Evolutionary conservation across 176 grass and related monocot genomes (phyloP), one percentile per base, ranked within the genome.

Genomic region (Dactylis glomerata): DNA sequence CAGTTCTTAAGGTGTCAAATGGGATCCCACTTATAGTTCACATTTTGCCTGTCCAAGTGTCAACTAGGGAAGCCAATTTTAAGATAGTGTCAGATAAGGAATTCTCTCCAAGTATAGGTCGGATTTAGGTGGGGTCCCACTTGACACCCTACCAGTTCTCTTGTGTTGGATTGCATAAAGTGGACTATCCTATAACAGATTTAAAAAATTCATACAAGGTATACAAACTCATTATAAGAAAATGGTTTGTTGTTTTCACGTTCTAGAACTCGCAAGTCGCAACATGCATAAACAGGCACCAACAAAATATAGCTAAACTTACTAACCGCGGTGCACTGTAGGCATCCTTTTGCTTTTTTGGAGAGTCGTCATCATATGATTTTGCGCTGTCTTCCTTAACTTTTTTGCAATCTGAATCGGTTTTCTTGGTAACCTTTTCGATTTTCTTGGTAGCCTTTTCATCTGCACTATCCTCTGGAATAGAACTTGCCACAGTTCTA

Each of bases 381-480:
- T 88, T 80, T 70, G 65, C 76, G 68, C 33, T 58, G 5, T 86
- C 80, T 69, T 58, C 68, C 69, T 84, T 95, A 42, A 33, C 8
- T 69, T 84, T 81, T 41, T 5, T 71, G 78, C 68, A 82, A 5
- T 84, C 79, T 42, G 85, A 77, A 27, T 88, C 80, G 0, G 42
- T 57, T 49, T 95, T 95, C 63, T 84, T 85, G 13, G 86, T 61
- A 70, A 72, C 70, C 49, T 92, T 63, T 63, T 86, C 83, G 0
- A 33, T 46, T 38, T 95, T 92, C 47, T 84, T 85, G 10, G 88
- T 52, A 75, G 57, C 65, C 41, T 92, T 92, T 2, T 38, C 75
- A 58, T 85, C 34, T 42, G 30, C 14, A 85, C n/a, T 68, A 76
- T 92, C 88, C 50, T 96, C 96, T 41, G 89, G 87, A 78, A 96